phyloP scores from a whole-genome alignment of 257 asterid species.

The Solanum stenotomum region DNA sequence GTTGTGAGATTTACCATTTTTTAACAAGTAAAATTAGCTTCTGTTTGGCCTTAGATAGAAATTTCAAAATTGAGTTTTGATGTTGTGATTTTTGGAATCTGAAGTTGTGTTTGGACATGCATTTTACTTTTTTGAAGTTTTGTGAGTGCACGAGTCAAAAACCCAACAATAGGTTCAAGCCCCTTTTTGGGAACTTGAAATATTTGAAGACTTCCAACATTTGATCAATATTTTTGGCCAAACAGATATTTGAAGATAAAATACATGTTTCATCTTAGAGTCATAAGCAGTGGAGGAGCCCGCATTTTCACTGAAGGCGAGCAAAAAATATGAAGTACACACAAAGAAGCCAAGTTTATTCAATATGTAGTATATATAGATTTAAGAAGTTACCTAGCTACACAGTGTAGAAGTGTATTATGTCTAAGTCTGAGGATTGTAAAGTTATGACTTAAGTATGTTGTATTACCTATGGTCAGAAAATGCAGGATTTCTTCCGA shows the following conservation, averaged over 20 bases:
- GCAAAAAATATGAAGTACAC: neutral
- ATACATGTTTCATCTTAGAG: neutral
- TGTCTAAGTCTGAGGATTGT: neutral
- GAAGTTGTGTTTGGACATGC: neutral
- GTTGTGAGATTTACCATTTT: neutral
- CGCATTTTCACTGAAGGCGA: neutral
- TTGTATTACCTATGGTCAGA: neutral
- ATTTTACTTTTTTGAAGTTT: neutral
- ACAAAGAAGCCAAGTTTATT: neutral
- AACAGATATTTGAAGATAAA: neutral
- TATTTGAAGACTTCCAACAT: neutral
- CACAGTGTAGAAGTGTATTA: neutral
- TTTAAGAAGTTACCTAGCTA: neutral
- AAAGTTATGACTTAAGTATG: neutral
- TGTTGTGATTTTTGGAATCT: neutral
- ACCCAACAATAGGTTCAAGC: neutral
- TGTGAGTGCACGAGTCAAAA: neutral
- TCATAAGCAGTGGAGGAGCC: neutral
- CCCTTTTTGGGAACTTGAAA: neutral
- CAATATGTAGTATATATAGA: neutral
- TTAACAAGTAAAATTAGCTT: neutral
- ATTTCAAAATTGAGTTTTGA: neutral
- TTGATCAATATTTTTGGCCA: neutral
- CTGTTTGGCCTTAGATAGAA: neutral
- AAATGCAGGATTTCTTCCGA: slow-evolving; percentile 5